Evolutionary conservation across 2,329 filamentous ascomycete species (phyloP).

Genomic region (Xylariales sp.): DNA sequence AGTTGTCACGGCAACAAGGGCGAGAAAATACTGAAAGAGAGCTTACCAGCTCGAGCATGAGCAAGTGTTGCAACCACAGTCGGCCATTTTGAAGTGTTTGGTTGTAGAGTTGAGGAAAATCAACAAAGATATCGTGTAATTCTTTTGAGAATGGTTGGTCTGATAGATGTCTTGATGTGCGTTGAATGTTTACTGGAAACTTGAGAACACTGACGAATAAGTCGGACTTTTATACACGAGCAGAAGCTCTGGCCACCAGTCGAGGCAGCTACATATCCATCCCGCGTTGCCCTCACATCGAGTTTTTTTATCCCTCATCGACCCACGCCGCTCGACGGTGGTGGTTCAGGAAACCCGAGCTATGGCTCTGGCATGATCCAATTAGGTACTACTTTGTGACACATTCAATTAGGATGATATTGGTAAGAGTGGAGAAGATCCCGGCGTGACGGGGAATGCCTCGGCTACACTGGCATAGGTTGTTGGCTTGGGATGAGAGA

Average conservation of each 20-base stretch:
- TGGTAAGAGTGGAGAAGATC: conserved; percentile 1
- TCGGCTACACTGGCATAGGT: neutral
- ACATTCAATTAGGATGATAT: neutral
- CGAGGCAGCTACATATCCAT: neutral
- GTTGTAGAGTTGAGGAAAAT: neutral
- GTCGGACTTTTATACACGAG: neutral
- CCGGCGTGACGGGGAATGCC: neutral
- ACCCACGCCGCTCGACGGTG: neutral
- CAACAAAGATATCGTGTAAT: neutral
- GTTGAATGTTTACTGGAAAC: neutral
- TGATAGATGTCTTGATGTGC: neutral
- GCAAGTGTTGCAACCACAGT: conserved; percentile 6
- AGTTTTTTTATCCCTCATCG: neutral
- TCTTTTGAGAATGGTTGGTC: neutral
- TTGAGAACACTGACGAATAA: neutral
- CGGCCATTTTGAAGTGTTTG: conserved; percentile 3
- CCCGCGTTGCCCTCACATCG: neutral
- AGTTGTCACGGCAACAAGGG: neutral
- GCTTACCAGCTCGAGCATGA: neutral
- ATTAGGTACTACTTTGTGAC: neutral
- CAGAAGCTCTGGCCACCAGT: neutral
- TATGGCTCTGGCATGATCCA: neutral
- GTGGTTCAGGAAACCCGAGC: neutral
- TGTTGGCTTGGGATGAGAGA: neutral
- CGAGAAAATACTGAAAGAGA: neutral